phyloP scores from a whole-genome alignment of 306 rosid genomes.

The Cucumis cinereus region DNA sequence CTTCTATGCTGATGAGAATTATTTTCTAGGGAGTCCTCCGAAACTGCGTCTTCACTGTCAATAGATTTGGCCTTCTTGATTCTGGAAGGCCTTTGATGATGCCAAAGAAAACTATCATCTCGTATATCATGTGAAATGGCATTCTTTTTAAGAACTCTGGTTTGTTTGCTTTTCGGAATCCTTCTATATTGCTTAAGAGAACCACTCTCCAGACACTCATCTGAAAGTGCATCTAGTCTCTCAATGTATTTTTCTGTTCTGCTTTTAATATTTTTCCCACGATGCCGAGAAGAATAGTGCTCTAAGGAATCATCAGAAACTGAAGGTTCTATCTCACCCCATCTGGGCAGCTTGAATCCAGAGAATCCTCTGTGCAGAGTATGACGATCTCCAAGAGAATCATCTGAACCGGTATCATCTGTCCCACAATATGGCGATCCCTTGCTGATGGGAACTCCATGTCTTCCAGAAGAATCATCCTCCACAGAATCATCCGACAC shows the following conservation, averaged over 20 bases:
- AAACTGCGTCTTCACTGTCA: constrained; percentile 29
- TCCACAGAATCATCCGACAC: constrained; percentile 31
- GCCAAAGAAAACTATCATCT: constrained; percentile 17
- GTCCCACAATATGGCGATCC: constrained; percentile 7
- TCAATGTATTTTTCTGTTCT: not conserved
- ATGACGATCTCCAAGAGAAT: constrained; percentile 18
- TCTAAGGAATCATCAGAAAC: constrained; percentile 29
- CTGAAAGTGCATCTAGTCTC: constrained; percentile 17
- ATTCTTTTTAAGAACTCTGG: constrained; percentile 12
- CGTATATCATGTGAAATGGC: constrained; percentile 9
- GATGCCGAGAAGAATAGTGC: not conserved
- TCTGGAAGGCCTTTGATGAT: constrained; percentile 20
- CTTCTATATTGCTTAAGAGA: constrained; percentile 13
- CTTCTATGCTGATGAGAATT: constrained; percentile 14
- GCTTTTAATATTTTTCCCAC: not conserved
- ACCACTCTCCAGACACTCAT: constrained; percentile 20
- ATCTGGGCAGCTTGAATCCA: constrained; percentile 23
- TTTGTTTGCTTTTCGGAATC: constrained; percentile 15
- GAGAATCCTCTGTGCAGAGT: constrained; percentile 11
- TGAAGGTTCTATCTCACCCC: constrained; percentile 12
- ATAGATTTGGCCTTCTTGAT: constrained; percentile 32
- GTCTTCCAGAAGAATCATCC: constrained; percentile 13
- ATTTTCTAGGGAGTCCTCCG: constrained; percentile 24
- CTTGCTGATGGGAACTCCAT: constrained; percentile 6
- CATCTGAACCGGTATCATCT: constrained; percentile 20